A percentile compares a stretch with the other conserved stretches of the same genome.
phyloP scores from a whole-genome alignment of 1,284 basidiomycete species.

The Heliocybe sulcata region DNA sequence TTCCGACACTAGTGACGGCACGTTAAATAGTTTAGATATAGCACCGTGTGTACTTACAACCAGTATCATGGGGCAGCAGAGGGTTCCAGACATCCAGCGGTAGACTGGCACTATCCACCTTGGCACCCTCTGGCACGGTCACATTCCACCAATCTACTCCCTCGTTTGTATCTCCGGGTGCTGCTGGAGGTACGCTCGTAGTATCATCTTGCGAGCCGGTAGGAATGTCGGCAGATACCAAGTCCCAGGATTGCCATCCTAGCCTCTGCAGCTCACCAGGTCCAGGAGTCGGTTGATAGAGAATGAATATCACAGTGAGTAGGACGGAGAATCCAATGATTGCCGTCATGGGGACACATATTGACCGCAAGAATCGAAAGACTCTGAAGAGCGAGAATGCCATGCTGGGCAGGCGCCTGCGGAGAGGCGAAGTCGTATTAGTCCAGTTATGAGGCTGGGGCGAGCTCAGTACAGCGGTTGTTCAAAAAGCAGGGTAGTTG shows the following conservation, averaged over 20 bases:
- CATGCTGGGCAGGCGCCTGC: constrained; percentile 2
- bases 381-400: constrained; percentile 22
- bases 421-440: too few relatives aligned
- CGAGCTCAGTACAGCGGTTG: too few relatives aligned
- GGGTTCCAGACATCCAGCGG: constrained; percentile 82
- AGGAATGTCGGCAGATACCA: constrained; percentile 27
- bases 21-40: too few relatives aligned
- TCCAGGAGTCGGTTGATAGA: constrained; percentile 67
- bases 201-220: constrained; percentile 3
- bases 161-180: constrained; percentile 35
- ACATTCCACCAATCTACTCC: constrained; percentile 72
- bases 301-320: constrained; percentile 67
- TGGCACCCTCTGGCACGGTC: constrained; percentile 27
- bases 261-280: constrained; percentile 67
- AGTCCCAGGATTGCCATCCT: constrained; percentile 92
- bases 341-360: constrained; percentile 50
- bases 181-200: constrained; percentile 9
- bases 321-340: constrained; percentile 62
- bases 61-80: constrained; percentile 74
- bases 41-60: constrained; percentile 64
- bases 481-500: too few relatives aligned
- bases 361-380: constrained; percentile 34
- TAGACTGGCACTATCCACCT: constrained; percentile 53
- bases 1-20: constrained; percentile 70
- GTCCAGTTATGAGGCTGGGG: too few relatives aligned